Evolutionary conservation across 1,284 basidiomycete species (phyloP), one percentile per base, ranked within the genome.

Genomic region (Sparassis latifolia): DNA sequence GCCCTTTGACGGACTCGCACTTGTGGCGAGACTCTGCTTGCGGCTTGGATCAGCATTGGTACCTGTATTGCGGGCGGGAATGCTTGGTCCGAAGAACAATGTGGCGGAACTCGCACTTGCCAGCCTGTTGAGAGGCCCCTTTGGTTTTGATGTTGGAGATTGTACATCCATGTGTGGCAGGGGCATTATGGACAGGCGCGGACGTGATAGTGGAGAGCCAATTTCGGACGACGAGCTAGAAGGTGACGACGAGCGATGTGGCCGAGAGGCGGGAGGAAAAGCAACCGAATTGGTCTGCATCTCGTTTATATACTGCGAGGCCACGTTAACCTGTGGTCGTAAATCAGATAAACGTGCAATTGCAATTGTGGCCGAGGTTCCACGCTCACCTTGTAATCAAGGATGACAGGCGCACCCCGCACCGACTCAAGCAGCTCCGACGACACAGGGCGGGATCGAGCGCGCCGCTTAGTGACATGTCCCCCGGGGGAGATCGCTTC

Each of bases 401-500:
- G 20, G 20, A 20, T 20, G 20, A 20, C 20, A 20, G 20, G 67
- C 20, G 69, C 66, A 50, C 66, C 66, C 55, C 72, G 68, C 38
- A 70, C 66, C 51, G 75, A 76, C 59, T 82, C 74, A 6, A 79
- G 70, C 42, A 87, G 64, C 59, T 88, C 84, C 37, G 77, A 65
- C 30, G 86, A 87, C 6, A 86, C 69, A 1, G 84, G 86, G 45
- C 84, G 72, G 33, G 82, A 79, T 12, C 81, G 78, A 2, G 84
- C 84, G 12, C 84, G 77, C 50, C 86, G 74, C 65, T 89, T 89
- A 33, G 72, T 77, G 51, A 88, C 69, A 63, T 87, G 86, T 0
- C 85, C 85, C 28, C 81, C 82, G 2, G 84, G 86, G 0, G 84
- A 89, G 52, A 86, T 71, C 0, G 80, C 79, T 57, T 84, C 83